Evolutionary conservation across 179 eudicot genomes (phyloP), one percentile per base, ranked within the genome.

Genomic region (Silene coronaria): DNA sequence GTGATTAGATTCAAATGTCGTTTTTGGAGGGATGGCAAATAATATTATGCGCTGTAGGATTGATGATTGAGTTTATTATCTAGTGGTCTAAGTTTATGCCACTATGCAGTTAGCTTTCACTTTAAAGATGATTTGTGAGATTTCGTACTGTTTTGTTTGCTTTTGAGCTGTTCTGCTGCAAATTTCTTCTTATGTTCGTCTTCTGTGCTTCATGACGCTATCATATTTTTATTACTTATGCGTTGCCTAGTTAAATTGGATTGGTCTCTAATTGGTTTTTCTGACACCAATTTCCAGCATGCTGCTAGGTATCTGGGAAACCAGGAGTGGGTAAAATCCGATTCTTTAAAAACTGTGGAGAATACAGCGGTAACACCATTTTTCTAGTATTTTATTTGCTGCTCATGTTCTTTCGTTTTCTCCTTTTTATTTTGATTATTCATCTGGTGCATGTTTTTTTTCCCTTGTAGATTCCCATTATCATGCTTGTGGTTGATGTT

Each of bases 401-500:
- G 11, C 2, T 30, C 42, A 48, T 27, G 63, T 53, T 16, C 58
- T 53, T 53, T 5, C 57, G 2, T 63, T 73, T 71, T 24, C 26
- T 67, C 36, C 26, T 78, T 68, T 24, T 42, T 64, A 55, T 57
- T 76, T 74, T 76, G 60, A 11, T 67, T 34, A 32, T 65, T 69
- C 27, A 59, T 66, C 53, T 74, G 57, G 30, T 74, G 28, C 66
- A 32, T 42, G 30, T 45, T 66, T 21, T 48, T 57, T 13, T 57
- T 75, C 69, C 30, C 51, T 76, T 86, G 72, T 77, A 93, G 98
- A 92, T 94, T 79, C 98, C 98, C n/a, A 87, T 90, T 71, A 94
- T 94, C 88, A 94, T 92, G 98, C 97, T 94, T 81, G 93, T 90
- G 85, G 97, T 88, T 84, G 98, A 94, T 81, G 98, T 92, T 81